Evolutionary conservation across 331 rosid species (phyloP), one percentile per base, ranked within the genome.

Genomic region (Quercus lobata): DNA sequence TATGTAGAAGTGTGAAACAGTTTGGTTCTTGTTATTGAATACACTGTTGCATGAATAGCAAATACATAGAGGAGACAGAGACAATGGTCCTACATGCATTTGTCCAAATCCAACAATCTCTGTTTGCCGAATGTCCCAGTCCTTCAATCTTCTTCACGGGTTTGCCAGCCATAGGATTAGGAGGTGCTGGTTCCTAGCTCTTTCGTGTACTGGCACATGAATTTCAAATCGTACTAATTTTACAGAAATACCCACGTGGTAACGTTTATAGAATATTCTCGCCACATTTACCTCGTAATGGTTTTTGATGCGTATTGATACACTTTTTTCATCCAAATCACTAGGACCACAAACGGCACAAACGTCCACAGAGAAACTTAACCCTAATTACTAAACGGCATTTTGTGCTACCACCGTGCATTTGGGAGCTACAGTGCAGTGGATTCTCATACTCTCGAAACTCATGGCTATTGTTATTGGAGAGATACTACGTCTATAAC

Each of bases 401-500:
- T 49, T 49, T 49, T 49, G 15, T 12, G 15, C 17, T 49, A 41
- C 54, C 17, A 49, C 18, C 17, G 4, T 49, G 15, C 16, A 11
- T 46, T 46, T 3, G 53, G 53, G 3, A 46, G 16, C 53, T 46
- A 3, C 16, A 11, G 12, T 9, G 53, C 15, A 19, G 62, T 21
- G 12, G 29, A 57, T 21, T 21, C 63, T 57, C 10, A 7, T 25
- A 21, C 63, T 57, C 8, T 21, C 24, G 5, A n/a, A 9, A 11
- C 29, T 21, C 16, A 1, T 57, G 63, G 14, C 29, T 1, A 19
- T 25, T 27, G 30, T 58, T 58, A 1, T 35, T 35, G 0, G 0
- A 35, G 0, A 35, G 0, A 0, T 6, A 0, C 0, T 35, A 7
- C 41, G 2, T 7, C 0, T 0, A 35, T 0, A 1, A 7, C 0